phyloP scores from a whole-genome alignment of 805 yeast genomes.

The Saccharomycopsis sp. region DNA sequence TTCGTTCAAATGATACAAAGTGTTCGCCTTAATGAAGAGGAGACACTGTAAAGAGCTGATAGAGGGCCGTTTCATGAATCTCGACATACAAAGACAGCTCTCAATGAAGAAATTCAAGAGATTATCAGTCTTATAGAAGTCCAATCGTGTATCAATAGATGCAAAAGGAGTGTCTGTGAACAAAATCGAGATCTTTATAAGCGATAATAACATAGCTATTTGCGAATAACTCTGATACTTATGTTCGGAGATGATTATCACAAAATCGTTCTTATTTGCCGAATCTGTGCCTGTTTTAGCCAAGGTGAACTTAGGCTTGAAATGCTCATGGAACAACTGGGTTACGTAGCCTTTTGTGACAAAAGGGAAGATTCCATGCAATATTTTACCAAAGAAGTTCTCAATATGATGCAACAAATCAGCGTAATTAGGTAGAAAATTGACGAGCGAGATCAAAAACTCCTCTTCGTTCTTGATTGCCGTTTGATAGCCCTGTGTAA shows the following conservation, averaged over 20 bases:
- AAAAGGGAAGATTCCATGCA: conserved; percentile 17
- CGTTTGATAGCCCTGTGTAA: background rate
- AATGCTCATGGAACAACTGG: conserved; percentile 12
- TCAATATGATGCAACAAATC: conserved; percentile 2
- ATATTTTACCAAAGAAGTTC: conserved; percentile 11
- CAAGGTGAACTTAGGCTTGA: conserved; percentile 4
- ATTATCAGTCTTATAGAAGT: conserved; percentile 7
- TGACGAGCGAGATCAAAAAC: conserved; percentile 4
- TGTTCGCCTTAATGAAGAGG: conserved; percentile 16
- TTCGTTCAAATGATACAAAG: conserved; percentile 17
- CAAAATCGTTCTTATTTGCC: conserved; percentile 15
- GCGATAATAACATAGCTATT: conserved; percentile 12
- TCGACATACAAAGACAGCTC: conserved; percentile 8
- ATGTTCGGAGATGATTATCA: conserved; percentile 3
- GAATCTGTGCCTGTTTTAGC: background rate
- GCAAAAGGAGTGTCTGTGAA: conserved; percentile 11
- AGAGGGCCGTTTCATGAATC: conserved; percentile 18
- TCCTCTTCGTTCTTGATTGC: conserved; percentile 4
- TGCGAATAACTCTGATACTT: conserved; percentile 15
- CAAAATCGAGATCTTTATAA: conserved; percentile 15
- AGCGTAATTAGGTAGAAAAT: conserved; percentile 15
- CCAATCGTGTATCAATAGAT: conserved; percentile 8
- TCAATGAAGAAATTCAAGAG: conserved; percentile 7
- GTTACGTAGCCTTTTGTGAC: conserved; percentile 7
- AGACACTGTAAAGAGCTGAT: conserved; percentile 16